Evolutionary conservation across 768 basidiomycete species (phyloP).

Genomic region (Psilocybe subaeruginosa): DNA sequence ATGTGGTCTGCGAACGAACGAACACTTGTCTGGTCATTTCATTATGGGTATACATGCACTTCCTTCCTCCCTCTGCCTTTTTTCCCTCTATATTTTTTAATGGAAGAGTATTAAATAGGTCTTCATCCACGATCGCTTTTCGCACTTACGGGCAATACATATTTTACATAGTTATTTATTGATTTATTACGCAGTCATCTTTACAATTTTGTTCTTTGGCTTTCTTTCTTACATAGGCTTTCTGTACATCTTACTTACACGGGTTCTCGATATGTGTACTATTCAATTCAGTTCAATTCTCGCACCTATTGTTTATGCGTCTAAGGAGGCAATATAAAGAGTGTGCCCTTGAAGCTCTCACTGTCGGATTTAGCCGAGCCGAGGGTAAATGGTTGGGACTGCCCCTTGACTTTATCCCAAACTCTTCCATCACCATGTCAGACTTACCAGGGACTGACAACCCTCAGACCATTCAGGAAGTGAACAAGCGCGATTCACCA

Average conservation of each 20-base stretch:
- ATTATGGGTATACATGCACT: background rate
- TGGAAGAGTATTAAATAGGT: background rate
- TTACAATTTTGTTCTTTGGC: background rate
- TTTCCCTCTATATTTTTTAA: background rate
- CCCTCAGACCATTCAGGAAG: conserved; percentile 16
- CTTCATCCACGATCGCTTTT: conserved; percentile 2
- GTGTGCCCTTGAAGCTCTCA: background rate
- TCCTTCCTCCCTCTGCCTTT: background rate
- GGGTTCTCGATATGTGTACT: background rate
- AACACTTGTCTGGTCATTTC: background rate
- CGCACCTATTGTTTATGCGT: background rate
- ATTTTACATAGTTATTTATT: background rate
- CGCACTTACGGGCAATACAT: background rate
- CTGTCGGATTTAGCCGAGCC: conserved; percentile 42
- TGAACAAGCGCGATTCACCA: conserved; percentile 21
- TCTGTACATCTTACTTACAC: conserved; percentile 9
- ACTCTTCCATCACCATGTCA: conserved; percentile 28
- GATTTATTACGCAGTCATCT: background rate
- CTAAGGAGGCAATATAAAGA: background rate
- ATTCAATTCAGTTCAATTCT: background rate
- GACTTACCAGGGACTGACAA: conserved; percentile 19
- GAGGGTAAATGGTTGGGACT: conserved; percentile 26
- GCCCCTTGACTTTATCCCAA: conserved; percentile 24
- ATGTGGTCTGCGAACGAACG: background rate
- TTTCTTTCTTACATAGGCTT: background rate